Evolutionary conservation across 805 yeast species (phyloP), one percentile per base, ranked within the genome.

Genomic region (Candida coquimbonensis): DNA sequence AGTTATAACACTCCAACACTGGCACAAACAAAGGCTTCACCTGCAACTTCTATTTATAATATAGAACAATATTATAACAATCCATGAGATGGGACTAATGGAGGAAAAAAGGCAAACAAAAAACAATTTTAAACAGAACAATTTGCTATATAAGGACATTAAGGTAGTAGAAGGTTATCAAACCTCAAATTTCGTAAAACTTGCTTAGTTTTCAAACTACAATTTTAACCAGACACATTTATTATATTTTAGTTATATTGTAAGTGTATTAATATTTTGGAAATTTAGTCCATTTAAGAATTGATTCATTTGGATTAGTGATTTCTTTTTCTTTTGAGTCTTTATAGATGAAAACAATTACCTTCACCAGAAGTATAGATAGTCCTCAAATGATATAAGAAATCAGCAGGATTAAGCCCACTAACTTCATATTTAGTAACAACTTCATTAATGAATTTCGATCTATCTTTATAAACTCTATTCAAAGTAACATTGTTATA

Each of bases 231-330:
- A 29, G 13, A 29, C 31, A 29, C 13, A 9, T 29, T 29, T 29
- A n/a, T 29, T 27, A 29, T 29, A 29, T 27, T 9, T 27, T 29
- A 11, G 5, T 32, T 14, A 8, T 13, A 14, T 17, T 33, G 19
- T 16, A 16, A 16, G 19, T 34, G 12, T 16, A 34, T 16, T 9
- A 17, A 13, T 14, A 17, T 9, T 34, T 16, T 16, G 36, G 13
- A 36, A 39, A 69, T 46, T 63, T 66, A 26, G 62, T 59, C 75
- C 77, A 74, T 49, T 66, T 71, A 68, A 71, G 73, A 32, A 66
- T 46, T 2, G 65, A 57, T 56, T 72, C 73, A 34, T 57, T 61
- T 4, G 78, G 78, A 56, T 75, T 74, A 46, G 74, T 60, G 24
- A 69, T 49, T 54, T 74, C 78, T 42, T 66, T 62, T 36, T 71